A percentile compares a stretch with the other conserved stretches of the same genome.
phyloP scores from a whole-genome alignment of 2,329 filamentous ascomycete species.

The Talaromyces islandicus region DNA sequence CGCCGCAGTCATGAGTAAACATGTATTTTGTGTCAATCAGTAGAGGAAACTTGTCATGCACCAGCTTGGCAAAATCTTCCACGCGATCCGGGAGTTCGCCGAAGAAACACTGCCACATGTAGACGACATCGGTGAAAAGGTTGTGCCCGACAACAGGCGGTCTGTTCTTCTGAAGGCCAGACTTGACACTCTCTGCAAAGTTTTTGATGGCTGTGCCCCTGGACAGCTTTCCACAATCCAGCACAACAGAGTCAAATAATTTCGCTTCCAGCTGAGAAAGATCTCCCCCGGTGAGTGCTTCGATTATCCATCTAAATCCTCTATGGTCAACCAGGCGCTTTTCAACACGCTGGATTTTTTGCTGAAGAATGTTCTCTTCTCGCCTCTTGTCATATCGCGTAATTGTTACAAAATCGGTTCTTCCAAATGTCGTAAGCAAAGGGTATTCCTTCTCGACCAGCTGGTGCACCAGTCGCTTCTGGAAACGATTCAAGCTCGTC shows the following conservation, averaged over 20 bases:
- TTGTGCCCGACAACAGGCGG: constrained; percentile 58
- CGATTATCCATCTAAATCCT: constrained; percentile 43
- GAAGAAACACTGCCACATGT: constrained; percentile 56
- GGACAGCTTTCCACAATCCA: not conserved
- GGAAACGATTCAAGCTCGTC: constrained; percentile 48
- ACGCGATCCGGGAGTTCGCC: constrained; percentile 52
- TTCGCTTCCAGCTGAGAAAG: constrained; percentile 30
- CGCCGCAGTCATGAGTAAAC: constrained; percentile 51
- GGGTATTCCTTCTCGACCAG: constrained; percentile 57
- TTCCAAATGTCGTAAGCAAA: constrained; percentile 31
- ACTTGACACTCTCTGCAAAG: constrained; percentile 28
- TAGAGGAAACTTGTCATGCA: constrained; percentile 51
- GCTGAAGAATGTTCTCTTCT: constrained; percentile 25
- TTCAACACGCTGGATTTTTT: constrained; percentile 21
- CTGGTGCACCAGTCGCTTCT: constrained; percentile 61
- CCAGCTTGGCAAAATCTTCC: constrained; percentile 45
- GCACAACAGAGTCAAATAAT: constrained; percentile 22
- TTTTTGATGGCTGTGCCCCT: constrained; percentile 18
- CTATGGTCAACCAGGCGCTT: constrained; percentile 28
- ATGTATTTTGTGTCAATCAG: constrained; percentile 61
- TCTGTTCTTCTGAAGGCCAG: constrained; percentile 39
- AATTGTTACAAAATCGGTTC: constrained; percentile 36
- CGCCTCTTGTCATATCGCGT: constrained; percentile 29
- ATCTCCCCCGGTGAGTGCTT: constrained; percentile 39
- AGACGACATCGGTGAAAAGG: constrained; percentile 57